phyloP scores from a whole-genome alignment of 257 asterid species.

The Catharanthus roseus region DNA sequence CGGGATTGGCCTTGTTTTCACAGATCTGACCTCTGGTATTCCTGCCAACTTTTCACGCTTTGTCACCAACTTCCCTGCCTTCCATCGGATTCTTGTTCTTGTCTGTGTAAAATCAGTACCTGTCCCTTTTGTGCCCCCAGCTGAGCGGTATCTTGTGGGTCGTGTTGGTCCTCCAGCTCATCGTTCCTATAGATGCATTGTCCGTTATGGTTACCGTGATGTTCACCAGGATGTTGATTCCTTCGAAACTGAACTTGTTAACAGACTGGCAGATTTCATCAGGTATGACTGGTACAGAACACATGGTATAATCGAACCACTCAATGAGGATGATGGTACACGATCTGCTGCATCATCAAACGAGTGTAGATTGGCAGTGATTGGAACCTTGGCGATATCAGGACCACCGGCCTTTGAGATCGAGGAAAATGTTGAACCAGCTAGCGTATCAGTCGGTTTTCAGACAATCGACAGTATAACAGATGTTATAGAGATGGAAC shows the following conservation, averaged over 20 bases:
- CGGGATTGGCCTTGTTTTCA: constrained; percentile 83
- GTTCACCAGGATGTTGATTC: constrained; percentile 94
- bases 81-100: constrained; percentile 79
- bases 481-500: constrained; percentile 46
- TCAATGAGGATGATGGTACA: constrained; percentile 41
- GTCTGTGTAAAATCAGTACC: constrained; percentile 88
- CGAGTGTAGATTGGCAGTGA: constrained; percentile 65
- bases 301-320: constrained; percentile 22
- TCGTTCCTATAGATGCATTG: constrained; percentile 87
- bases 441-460: constrained; percentile 60
- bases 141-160: constrained; percentile 81
- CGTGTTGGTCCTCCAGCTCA: constrained; percentile 90
- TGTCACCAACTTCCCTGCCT: constrained; percentile 93
- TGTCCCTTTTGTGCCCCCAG: constrained; percentile 77
- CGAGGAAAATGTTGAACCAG: constrained; percentile 51
- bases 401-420: constrained; percentile 45
- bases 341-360: constrained; percentile 41
- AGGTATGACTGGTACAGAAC: constrained; percentile 62
- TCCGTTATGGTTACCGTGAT: constrained; percentile 85
- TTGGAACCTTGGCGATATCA: constrained; percentile 50
- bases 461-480: constrained; percentile 39
- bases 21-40: constrained; percentile 87
- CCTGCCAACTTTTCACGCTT: constrained; percentile 95
- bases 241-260: constrained; percentile 64
- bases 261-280: constrained; percentile 61